phyloP scores from a whole-genome alignment of 2,329 filamentous ascomycete genomes.

The Dendryphion nanum region DNA sequence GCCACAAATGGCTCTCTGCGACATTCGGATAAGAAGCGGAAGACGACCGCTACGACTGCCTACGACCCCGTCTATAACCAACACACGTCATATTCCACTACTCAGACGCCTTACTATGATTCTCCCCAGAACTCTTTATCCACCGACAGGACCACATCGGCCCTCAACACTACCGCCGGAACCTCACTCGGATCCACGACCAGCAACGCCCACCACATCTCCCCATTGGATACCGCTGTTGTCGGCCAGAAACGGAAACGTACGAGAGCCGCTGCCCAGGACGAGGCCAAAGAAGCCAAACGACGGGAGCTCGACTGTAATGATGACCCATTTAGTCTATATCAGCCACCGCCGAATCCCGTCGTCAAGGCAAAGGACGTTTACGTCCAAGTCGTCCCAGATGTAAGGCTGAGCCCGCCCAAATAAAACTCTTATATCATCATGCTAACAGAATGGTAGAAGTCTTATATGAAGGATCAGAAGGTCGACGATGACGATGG shows the following conservation, averaged over 20 bases:
- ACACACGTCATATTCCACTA: slow-evolving; percentile 68
- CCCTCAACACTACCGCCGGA: slow-evolving; percentile 79
- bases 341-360: slow-evolving; percentile 82
- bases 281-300: slow-evolving; percentile 66
- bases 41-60: slow-evolving; percentile 59
- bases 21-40: slow-evolving; percentile 72
- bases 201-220: slow-evolving; percentile 62
- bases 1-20: slow-evolving; percentile 46
- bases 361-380: slow-evolving; percentile 78
- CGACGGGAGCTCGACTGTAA: slow-evolving; percentile 68
- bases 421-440: too few species aligned
- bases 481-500: slow-evolving; percentile 96
- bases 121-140: slow-evolving; percentile 71
- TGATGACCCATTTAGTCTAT: slow-evolving; percentile 71
- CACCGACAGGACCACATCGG: slow-evolving; percentile 79
- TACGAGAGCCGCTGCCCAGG: slow-evolving; percentile 75
- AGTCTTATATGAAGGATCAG: slow-evolving; percentile 51
- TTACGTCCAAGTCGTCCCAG: slow-evolving; percentile 57
- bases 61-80: slow-evolving; percentile 74
- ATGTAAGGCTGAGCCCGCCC: slow-evolving; percentile 51
- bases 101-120: slow-evolving; percentile 69
- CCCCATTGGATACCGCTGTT: slow-evolving; percentile 57
- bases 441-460: slow-evolving; percentile 37
- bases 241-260: slow-evolving; percentile 90
- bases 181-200: slow-evolving; percentile 75